Conservation (phyloP, 192 early-diverging fungal genomes). For the Backusella australiensis region DNA sequence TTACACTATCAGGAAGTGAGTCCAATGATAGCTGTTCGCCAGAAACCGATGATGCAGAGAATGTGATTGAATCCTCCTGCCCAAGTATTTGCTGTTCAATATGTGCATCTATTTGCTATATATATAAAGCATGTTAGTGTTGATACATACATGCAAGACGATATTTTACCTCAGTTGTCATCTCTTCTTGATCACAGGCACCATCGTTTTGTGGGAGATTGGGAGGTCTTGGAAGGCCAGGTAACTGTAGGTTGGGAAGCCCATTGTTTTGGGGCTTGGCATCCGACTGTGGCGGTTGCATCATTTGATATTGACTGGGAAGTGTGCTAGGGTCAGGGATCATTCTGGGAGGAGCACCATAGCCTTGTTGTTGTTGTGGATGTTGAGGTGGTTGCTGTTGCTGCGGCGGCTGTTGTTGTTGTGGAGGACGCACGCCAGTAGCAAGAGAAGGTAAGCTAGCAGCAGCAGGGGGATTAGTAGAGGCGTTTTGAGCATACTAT, state of each 20-base stretch:
- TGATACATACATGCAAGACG: not conserved
- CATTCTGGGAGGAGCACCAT: not conserved
- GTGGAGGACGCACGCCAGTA: conserved; percentile 7
- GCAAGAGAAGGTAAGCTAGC: conserved; percentile 30
- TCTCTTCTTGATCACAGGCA: conserved; percentile 35
- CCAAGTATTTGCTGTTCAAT: conserved; percentile 43
- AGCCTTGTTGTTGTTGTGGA: conserved; percentile 15
- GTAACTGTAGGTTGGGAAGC: conserved; percentile 16
- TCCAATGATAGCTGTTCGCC: conserved; percentile 22
- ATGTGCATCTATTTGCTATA: conserved; percentile 51
- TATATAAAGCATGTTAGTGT: not conserved
- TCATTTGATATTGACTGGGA: conserved; percentile 15
- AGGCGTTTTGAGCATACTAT: conserved; percentile 8
- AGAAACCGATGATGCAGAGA: conserved; percentile 35
- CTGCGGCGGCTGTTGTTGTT: conserved; percentile 6
- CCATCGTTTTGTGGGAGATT: conserved; percentile 63
- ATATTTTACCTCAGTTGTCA: conserved; percentile 20
- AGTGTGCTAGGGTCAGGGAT: conserved; percentile 7
- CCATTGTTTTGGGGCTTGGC: not conserved
- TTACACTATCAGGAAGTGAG: conserved; percentile 24
- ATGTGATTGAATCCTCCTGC: conserved; percentile 42
- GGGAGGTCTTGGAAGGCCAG: conserved; percentile 15
- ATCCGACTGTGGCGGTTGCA: not conserved
- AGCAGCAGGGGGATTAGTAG: conserved; percentile 13
- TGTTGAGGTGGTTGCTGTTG: not conserved